Evolutionary conservation across 768 basidiomycete species (phyloP).

Genomic region (Amanita rimosa): DNA sequence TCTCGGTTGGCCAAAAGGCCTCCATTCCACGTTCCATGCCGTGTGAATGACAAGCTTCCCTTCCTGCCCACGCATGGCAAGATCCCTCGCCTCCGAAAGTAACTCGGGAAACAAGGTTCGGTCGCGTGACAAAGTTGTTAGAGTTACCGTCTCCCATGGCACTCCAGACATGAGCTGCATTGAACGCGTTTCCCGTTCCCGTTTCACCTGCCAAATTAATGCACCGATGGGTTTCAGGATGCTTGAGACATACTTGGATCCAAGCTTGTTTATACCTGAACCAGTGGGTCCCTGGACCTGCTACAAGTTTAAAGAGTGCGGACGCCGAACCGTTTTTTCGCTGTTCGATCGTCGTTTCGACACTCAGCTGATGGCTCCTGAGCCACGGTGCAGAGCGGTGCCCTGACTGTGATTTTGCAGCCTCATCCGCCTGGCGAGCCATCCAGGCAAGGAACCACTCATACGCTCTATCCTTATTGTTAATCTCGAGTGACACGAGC

Average conservation of each 20-base stretch:
- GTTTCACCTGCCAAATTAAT: slow-evolving; percentile 56
- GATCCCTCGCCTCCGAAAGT: slow-evolving; percentile 79
- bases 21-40: slow-evolving; percentile 95
- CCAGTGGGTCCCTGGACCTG: slow-evolving; percentile 91
- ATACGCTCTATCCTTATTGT: slow-evolving; percentile 89
- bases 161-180: slow-evolving; percentile 86
- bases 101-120: slow-evolving; percentile 69
- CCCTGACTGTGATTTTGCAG: slow-evolving; percentile 15
- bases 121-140: slow-evolving; percentile 88
- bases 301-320: slow-evolving; percentile 86
- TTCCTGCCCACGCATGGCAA: slow-evolving; percentile 78
- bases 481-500: slow-evolving; percentile 92
- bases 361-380: slow-evolving; percentile 86
- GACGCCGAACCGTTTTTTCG: slow-evolving; percentile 86
- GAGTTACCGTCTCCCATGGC: slow-evolving; percentile 95
- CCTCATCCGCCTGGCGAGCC: slow-evolving; percentile 48
- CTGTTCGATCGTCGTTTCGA: slow-evolving; percentile 86
- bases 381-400: slow-evolving; percentile 34
- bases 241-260: slow-evolving; percentile 69
- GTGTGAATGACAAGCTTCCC: slow-evolving; percentile 95
- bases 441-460: slow-evolving; percentile 98
- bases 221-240: slow-evolving; percentile 1
- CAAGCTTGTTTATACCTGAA: slow-evolving; percentile 85
- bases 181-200: slow-evolving; percentile 88
- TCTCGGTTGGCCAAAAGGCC: slow-evolving; percentile 87